These are phyloP conservation scores for Plenodomus biglobosus DNA, from an alignment of 2,329 filamentous ascomycete genomes.

Conservation along the genomic window DNA sequence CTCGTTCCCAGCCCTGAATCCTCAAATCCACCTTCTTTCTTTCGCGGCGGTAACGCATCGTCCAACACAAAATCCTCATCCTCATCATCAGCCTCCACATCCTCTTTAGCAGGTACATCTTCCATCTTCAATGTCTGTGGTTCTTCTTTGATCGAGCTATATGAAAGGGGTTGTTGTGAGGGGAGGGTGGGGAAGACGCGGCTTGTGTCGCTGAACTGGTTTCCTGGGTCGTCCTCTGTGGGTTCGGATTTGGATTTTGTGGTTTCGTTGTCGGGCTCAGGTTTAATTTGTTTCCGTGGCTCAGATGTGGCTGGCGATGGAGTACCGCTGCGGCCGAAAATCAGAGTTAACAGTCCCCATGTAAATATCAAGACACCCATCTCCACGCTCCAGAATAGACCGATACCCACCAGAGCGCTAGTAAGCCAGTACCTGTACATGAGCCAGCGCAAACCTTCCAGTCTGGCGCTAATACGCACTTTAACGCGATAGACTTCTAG, in stretches of 20 bases:
- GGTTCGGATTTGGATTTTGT: constrained; percentile 20
- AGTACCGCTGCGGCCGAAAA: constrained; percentile 27
- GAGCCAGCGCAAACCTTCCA: constrained; percentile 69
- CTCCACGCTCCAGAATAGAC: constrained; percentile 75
- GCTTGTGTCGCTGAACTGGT: constrained; percentile 50
- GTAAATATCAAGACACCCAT: constrained; percentile 65
- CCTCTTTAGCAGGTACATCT: constrained; percentile 27
- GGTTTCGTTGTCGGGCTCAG: constrained; percentile 2
- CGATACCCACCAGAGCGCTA: constrained; percentile 68
- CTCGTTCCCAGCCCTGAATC: constrained; percentile 55
- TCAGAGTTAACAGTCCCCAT: constrained; percentile 61
- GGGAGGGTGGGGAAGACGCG: constrained; percentile 54
- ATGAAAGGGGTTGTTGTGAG: constrained; percentile 47
- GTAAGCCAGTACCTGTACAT: constrained; percentile 82
- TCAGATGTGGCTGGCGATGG: neutral
- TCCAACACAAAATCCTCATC: constrained; percentile 47
- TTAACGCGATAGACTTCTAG: constrained; percentile 75
- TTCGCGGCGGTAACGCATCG: constrained; percentile 18
- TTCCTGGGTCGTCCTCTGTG: constrained; percentile 18
- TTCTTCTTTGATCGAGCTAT: constrained; percentile 34
- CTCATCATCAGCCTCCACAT: constrained; percentile 49
- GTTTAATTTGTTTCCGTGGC: constrained; percentile 11
- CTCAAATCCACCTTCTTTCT: constrained; percentile 19
- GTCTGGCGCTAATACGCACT: constrained; percentile 71
- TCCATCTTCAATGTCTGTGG: constrained; percentile 10